phyloP scores from a whole-genome alignment of 345 rosid genomes.

The Populus alba region DNA sequence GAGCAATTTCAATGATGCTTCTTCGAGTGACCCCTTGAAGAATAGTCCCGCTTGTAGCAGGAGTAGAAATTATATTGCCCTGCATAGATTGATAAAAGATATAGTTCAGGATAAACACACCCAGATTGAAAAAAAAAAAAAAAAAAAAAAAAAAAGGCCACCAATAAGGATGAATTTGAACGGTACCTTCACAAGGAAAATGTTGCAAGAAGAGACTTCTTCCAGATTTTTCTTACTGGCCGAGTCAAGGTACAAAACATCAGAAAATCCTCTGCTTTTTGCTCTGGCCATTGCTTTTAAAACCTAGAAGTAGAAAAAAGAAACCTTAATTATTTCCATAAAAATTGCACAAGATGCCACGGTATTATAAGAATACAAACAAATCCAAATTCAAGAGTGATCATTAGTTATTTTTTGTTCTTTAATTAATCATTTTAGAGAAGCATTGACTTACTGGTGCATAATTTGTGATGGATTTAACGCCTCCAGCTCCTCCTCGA shows the following conservation, averaged over 20 bases:
- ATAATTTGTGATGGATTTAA: constrained; percentile 38
- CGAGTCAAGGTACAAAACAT: constrained; percentile 83
- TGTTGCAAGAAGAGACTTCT: constrained; percentile 85
- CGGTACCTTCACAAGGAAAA: constrained; percentile 71
- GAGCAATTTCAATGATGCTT: constrained; percentile 67
- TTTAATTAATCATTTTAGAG: neutral
- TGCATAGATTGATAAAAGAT: constrained; percentile 15
- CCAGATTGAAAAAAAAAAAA: neutral
- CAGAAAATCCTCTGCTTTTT: constrained; percentile 71
- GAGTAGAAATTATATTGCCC: constrained; percentile 72
- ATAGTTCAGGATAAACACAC: neutral
- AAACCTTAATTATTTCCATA: neutral
- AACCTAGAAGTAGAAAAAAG: constrained; percentile 35
- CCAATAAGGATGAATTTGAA: neutral
- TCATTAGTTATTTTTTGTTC: neutral
- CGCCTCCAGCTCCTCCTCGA: constrained; percentile 39
- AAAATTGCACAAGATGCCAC: neutral
- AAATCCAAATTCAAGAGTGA: too few relatives aligned
- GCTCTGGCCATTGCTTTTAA: constrained; percentile 60
- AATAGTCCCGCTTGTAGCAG: constrained; percentile 67
- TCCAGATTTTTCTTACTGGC: constrained; percentile 56
- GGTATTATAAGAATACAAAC: too few relatives aligned
- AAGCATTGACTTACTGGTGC: constrained; percentile 48
- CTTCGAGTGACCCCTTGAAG: constrained; percentile 73
- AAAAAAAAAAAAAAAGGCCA: neutral